Base-by-base conservation (phyloP, 192 early-diverging fungal genomes). In the Entomortierella lignicola region DNA sequence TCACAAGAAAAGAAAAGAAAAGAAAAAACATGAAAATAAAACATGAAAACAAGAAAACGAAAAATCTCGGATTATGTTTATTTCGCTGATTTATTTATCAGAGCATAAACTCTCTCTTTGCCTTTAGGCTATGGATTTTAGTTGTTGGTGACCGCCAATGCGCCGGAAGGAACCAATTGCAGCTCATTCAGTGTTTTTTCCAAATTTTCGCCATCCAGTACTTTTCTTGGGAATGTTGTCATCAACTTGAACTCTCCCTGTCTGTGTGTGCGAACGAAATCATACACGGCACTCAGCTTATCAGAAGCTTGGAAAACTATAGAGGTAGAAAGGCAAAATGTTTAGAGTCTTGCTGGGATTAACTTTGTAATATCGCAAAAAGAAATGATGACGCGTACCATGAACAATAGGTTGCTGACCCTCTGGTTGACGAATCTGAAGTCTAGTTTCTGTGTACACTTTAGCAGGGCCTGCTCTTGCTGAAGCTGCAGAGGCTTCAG, bases 151-250 rank as follows among this genome's bases (percentile, higher is more conserved):
- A 89, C 83, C n/a, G 87, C 79, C 43, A 92, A 69, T 4, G 84
- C 86, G 5, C 87, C 85, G 25, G 80, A 83, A 21, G 91, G 91
- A 10, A 83, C 86, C 4, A 92, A 74, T 37, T 82, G 80, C n/a
- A 95, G 74, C 51, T 94, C 93, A 66, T 91, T 90, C 55, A 95
- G 68, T 0, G 90, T 82, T 77, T 93, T 92, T 44, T 66, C 55
- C 42, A 83, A 68, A 44, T 92, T 87, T 0, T 84, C 82, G 10
- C 82, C 83, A 11, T 85, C 86, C n/a, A 93, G 84, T 21, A 87
- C 83, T 80, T 93, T 92, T 44, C 85, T 87, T 34, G 93, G 93
- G 69, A 93, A 96, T 4, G 91, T 89, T 15, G 86, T 87, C 50
- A 84, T 72, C n/a, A 96, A 72, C 60, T 89, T 91, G 71, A 93